A percentile compares a stretch with the other conserved stretches of the same genome.
phyloP scores from a whole-genome alignment of 2,329 filamentous ascomycete species.

The Colletotrichum karsti region DNA sequence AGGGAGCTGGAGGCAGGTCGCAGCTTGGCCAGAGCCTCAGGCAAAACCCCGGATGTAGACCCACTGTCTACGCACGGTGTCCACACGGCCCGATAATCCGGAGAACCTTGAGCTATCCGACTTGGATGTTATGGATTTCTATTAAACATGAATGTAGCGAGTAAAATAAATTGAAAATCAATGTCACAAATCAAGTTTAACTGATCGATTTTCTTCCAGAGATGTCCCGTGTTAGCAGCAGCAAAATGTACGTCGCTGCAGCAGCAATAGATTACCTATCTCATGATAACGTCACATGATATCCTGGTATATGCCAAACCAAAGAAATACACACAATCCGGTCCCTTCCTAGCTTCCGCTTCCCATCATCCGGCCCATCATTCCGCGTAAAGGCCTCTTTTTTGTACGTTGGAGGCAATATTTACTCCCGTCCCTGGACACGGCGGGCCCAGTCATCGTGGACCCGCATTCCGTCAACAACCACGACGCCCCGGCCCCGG shows the following conservation, averaged over 20 bases:
- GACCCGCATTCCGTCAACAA: conserved; percentile 84
- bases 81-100: neutral
- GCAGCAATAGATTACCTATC: conserved; percentile 4
- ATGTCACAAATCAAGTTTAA: too few species aligned
- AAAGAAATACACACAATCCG: conserved; percentile 1
- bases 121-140: too few species aligned
- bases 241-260: neutral
- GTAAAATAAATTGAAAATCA: too few species aligned
- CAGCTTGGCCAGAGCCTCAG: conserved; percentile 12
- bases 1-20: neutral
- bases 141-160: too few species aligned
- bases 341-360: neutral
- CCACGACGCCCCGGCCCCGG: conserved; percentile 84
- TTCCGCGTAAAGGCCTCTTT: neutral
- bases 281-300: conserved; percentile 27
- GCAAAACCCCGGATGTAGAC: conserved; percentile 20
- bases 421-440: conserved; percentile 68
- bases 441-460: conserved; percentile 89
- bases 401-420: conserved; percentile 18
- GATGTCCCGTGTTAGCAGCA: too few species aligned
- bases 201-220: too few species aligned
- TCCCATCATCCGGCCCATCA: neutral
- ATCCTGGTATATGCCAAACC: conserved; percentile 28
- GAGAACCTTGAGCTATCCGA: too few species aligned
- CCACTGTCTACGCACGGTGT: neutral